phyloP scores from a whole-genome alignment of 1,139 yeast genomes.

The Scheffersomyces segobiensis region DNA sequence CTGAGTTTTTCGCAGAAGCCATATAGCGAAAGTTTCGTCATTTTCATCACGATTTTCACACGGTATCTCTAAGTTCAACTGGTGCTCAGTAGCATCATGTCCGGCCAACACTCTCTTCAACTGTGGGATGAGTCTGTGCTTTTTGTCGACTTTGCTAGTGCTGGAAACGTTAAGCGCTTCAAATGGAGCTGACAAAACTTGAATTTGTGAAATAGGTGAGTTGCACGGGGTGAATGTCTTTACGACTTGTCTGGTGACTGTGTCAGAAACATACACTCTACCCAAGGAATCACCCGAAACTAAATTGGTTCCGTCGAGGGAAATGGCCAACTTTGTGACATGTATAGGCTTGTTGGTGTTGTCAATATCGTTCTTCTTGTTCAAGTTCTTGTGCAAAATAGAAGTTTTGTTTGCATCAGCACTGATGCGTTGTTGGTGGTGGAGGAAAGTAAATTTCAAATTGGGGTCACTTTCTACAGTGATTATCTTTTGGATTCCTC shows the following conservation, averaged over 20 bases:
- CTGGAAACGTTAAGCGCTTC: constrained; percentile 10
- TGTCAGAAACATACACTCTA: constrained; percentile 66
- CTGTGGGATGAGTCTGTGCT: constrained; percentile 48
- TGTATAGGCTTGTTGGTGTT: constrained; percentile 8
- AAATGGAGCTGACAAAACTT: constrained; percentile 12
- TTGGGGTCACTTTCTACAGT: constrained; percentile 55
- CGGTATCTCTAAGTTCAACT: constrained; percentile 48
- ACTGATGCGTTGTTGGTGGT: constrained; percentile 43
- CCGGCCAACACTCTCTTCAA: constrained; percentile 59
- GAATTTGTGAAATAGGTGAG: constrained; percentile 34
- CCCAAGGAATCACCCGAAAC: constrained; percentile 78
- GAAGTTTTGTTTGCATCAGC: constrained; percentile 16
- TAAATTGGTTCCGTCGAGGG: constrained; percentile 75
- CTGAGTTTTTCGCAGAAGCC: constrained; percentile 47
- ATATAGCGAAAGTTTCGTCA: constrained; percentile 28
- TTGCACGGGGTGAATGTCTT: constrained; percentile 61
- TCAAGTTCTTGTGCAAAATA: constrained; percentile 6
- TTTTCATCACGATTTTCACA: constrained; percentile 8
- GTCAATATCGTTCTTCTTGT: constrained; percentile 5
- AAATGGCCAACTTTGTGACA: constrained; percentile 57
- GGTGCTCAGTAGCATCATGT: constrained; percentile 48
- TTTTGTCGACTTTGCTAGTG: constrained; percentile 33
- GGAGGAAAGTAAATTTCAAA: constrained; percentile 54
- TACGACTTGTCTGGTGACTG: constrained; percentile 74
- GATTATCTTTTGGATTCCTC: constrained; percentile 55